Percentiles rank a stretch among this genome's conserved stretches.
These are phyloP conservation scores for Penicillium nucicola DNA, from an alignment of 495 filamentous ascomycete species.

Conservation along the genomic window DNA sequence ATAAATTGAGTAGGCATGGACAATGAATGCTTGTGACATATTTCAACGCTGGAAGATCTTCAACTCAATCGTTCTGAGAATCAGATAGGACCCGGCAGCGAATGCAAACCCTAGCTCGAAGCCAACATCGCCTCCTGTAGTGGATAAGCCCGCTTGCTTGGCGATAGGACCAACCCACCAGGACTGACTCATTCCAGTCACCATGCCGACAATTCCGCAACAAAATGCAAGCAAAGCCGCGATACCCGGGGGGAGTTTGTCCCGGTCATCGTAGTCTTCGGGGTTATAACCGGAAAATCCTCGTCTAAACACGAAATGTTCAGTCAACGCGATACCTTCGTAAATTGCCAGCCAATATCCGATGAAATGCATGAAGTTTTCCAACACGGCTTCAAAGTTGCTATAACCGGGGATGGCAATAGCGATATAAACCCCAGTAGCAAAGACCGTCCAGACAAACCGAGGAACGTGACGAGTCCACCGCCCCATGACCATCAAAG, in stretches of 20 bases:
- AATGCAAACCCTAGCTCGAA: constrained; percentile 55
- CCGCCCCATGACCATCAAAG: constrained; percentile 53
- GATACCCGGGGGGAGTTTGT: constrained; percentile 42
- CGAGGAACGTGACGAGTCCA: constrained; percentile 47
- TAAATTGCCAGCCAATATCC: constrained; percentile 57
- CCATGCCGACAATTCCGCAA: constrained; percentile 38
- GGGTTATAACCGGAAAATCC: constrained; percentile 36
- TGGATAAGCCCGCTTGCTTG: constrained; percentile 13
- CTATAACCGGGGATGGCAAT: constrained; percentile 48
- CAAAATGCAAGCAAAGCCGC: constrained; percentile 37
- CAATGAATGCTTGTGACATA: too few species aligned
- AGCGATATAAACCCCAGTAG: constrained; percentile 50
- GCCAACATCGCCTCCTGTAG: constrained; percentile 53
- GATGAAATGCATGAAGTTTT: constrained; percentile 54
- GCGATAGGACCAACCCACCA: constrained; percentile 56
- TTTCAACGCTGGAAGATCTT: constrained; percentile 1
- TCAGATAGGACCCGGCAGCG: constrained; percentile 40
- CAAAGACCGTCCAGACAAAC: constrained; percentile 47
- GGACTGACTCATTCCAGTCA: constrained; percentile 53
- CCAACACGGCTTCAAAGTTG: constrained; percentile 48
- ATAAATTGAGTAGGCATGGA: too few species aligned
- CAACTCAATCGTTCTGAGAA: constrained; percentile 9
- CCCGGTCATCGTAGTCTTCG: constrained; percentile 45
- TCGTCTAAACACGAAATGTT: constrained; percentile 46
- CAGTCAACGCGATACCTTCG: constrained; percentile 44